Evolutionary conservation across 768 basidiomycete genomes (phyloP).

Genomic region (Trametes coccinea): DNA sequence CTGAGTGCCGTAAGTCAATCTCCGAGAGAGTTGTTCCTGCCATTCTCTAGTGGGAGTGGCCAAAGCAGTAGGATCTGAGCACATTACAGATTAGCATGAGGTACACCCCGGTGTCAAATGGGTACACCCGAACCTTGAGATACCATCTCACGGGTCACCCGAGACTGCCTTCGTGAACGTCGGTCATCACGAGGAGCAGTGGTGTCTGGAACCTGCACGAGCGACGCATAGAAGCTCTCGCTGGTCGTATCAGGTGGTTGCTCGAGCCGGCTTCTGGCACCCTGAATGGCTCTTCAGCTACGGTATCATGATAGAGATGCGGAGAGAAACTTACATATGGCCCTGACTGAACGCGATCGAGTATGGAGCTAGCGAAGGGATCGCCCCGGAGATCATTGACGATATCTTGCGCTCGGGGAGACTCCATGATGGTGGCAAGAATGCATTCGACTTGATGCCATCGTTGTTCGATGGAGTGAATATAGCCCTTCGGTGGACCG

Average conservation of each 20-base stretch:
- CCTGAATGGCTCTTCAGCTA: constrained; percentile 39
- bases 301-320: constrained; percentile 23
- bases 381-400: constrained; percentile 68
- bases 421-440: constrained; percentile 79
- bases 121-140: constrained; percentile 38
- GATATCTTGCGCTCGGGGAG: constrained; percentile 60
- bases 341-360: constrained; percentile 73
- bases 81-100: neutral
- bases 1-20: constrained; percentile 35
- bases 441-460: constrained; percentile 92
- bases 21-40: constrained; percentile 71
- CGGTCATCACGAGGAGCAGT: constrained; percentile 26
- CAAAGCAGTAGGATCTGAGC: constrained; percentile 23
- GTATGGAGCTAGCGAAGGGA: constrained; percentile 73
- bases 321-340: constrained; percentile 60
- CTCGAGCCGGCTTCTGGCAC: constrained; percentile 58
- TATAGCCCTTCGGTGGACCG: constrained; percentile 88
- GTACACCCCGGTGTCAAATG: neutral
- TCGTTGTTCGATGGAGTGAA: constrained; percentile 88
- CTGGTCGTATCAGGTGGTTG: constrained; percentile 12
- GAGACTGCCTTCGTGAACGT: constrained; percentile 64
- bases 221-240: constrained; percentile 37
- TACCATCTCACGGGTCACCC: constrained; percentile 77
- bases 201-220: constrained; percentile 24
- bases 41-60: constrained; percentile 67